Evolutionary conservation across 2,329 filamentous ascomycete species (phyloP), one percentile per base, ranked within the genome.

Genomic region (Metarhizium sp.): DNA sequence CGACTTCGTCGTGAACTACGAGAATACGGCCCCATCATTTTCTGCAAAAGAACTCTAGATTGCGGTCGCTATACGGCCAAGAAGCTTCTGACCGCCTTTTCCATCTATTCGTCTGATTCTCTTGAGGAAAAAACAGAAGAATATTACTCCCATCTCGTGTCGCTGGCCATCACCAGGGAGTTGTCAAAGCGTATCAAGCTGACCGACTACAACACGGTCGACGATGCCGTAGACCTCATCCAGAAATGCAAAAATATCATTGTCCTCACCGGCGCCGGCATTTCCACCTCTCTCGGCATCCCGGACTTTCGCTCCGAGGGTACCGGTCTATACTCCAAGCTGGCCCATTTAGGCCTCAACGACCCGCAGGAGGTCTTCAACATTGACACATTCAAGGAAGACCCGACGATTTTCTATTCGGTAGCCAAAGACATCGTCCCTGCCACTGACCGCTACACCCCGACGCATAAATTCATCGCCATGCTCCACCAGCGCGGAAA

Each of bases 291-390:
- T 52, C 83, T 99, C 20, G 94, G 94, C 58, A 97, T 99, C 57
- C 94, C 94, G 4, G 94, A 99, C 70, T 99, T 99, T 67, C 86
- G 94, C 61, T 96, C 92, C 53, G 94, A 94, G 70, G 88, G 90
- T 65, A 95, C 86, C 1, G 92, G 92, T 51, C 86, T 97, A 55
- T 97, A 97, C 73, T 86, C 90, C 49, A 87, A 91, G 67, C 78
- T 97, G 52, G 85, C 82, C 62, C 83, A 90, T 64, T 80, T 94
- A 58, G 91, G 90, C 6, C 74, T 86, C 58, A 83, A 76, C 59
- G 92, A 96, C 64, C 92, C 92, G 1, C 92, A 97, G 67, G 91
- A 97, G 66, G 91, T 97, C 30, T 99, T 99, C 66, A 90, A 96
- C 72, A 94, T 97, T 60, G 73, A 83, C 53, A 79, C 92, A 61